Evolutionary conservation across 208 protist genomes (phyloP).

Genomic region (Leishmania guyanensis): DNA sequence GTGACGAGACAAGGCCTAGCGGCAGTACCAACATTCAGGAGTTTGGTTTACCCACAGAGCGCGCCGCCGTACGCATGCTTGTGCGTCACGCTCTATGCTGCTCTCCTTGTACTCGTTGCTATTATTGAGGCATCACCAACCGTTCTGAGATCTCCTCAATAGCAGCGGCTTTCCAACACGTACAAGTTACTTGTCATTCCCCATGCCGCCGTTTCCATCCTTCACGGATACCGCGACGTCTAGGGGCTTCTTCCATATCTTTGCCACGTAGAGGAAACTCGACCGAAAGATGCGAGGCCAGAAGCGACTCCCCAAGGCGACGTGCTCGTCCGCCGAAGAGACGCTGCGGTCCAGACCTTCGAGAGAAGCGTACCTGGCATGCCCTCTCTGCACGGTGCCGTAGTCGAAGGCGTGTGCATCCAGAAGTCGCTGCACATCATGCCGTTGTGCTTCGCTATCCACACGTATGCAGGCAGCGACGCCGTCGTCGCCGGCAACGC

Average conservation of each 20-base stretch:
- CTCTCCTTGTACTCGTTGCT: neutral
- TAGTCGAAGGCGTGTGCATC: slow-evolving; percentile 32
- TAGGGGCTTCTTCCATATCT: slow-evolving; percentile 69
- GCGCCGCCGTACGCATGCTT: neutral
- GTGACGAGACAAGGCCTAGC: neutral
- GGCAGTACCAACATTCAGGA: neutral
- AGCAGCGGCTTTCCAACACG: neutral
- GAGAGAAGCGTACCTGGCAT: neutral
- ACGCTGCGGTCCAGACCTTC: neutral
- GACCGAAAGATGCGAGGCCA: slow-evolving; percentile 62
- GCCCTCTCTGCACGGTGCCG: slow-evolving; percentile 25
- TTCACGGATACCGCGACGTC: neutral
- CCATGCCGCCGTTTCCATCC: neutral
- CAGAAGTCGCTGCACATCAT: slow-evolving; percentile 25
- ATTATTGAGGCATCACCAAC: neutral
- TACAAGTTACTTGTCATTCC: neutral
- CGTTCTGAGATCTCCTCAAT: neutral
- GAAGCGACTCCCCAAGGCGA: slow-evolving; percentile 47
- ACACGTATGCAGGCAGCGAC: slow-evolving; percentile 28
- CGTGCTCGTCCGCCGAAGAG: neutral
- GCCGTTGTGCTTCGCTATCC: neutral
- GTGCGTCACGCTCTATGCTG: neutral
- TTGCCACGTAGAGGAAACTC: slow-evolving; percentile 86
- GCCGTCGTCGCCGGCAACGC: neutral
- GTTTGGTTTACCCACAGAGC: neutral